Base-by-base conservation (phyloP, 441 rosid species). In the Theobroma grandiflorum region DNA sequence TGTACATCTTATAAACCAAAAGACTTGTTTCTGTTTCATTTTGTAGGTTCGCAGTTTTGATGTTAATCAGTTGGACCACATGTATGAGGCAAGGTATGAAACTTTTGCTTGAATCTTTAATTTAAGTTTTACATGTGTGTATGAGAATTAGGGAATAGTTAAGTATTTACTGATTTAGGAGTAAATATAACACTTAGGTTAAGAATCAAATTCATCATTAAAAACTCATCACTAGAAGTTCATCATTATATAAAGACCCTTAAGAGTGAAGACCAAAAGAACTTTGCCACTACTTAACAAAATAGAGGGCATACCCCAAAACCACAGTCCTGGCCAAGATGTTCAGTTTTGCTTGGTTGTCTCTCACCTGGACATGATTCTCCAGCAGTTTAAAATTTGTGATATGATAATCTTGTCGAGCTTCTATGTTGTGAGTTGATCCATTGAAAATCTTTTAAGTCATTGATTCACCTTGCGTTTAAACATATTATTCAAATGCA, bases 41-140 rank as follows among this genome's bases (percentile, higher is more conserved):
- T 76, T 84, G 81, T 85, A 95, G 99, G 98, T 95, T 55, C 98
- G 98, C 62, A 90, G 86, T 87, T 88, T 92, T 79, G 92, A 96
- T 78, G 82, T 82, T 47, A 90, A 89, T 53, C 89, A 88, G 63
- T 88, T 96, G 86, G 87, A 92, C 87, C 97, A 83, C 57, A 96
- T 96, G 98, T 96, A 96, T 74, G 90, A 93, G 83, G 93, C 92
- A 78, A 91, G 99, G 98, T 95, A 52, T 18, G 68, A 63, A 83
- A 62, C 12, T 70, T 9, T 62, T 64, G 38, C 35, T 49, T 58
- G 26, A 72, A 75, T 77, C 38, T 63, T 69, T 63, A 33, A 15
- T 68, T 31, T 43, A 59, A 43, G 64, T 35, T 26, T 26, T 78
- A 11, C 22, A 31, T 33, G 3, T 64, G 18, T 72, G 40, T 72